Percentiles rank a stretch among this genome's conserved stretches.
Conservation (phyloP, 2,329 filamentous ascomycete genomes). For the Pseudogymnoascus sp. region DNA sequence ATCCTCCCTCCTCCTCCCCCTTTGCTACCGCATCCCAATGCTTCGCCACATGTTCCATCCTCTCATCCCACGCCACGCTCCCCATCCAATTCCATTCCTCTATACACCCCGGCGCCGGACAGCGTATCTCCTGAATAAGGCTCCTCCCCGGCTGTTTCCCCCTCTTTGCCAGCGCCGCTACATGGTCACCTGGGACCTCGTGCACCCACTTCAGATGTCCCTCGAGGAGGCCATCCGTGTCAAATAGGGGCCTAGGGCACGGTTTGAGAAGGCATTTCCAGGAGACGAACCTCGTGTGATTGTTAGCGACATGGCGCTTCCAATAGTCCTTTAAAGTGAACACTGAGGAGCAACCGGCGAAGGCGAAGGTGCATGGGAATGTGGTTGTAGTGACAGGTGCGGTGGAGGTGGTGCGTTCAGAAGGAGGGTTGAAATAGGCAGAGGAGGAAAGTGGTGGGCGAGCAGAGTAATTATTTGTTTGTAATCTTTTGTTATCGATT, state of each 20-base stretch:
- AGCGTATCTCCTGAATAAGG: not conserved
- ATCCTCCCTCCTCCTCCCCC: not conserved
- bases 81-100: not conserved
- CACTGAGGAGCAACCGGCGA: conserved; percentile 65
- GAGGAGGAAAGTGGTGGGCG: not conserved
- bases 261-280: conserved; percentile 58
- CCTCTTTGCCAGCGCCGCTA: not conserved
- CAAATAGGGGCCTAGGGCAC: conserved; percentile 49
- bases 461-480: not conserved
- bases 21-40: conserved; percentile 57
- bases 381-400: not conserved
- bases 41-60: conserved; percentile 81
- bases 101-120: not conserved
- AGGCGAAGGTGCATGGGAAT: conserved; percentile 61
- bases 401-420: not conserved
- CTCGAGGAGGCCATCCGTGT: conserved; percentile 85
- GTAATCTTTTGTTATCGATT: not conserved
- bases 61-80: conserved; percentile 57
- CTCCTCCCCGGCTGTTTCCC: not conserved
- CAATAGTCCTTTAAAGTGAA: conserved; percentile 89
- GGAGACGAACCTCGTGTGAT: conserved; percentile 69
- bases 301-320: conserved; percentile 79
- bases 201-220: conserved; percentile 89
- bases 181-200: conserved; percentile 37
- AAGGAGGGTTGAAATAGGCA: not conserved